Percentiles rank a stretch among this genome's conserved stretches.
Evolutionary conservation across 2,329 filamentous ascomycete species (phyloP).

Genomic region (Huntiella omanensis): DNA sequence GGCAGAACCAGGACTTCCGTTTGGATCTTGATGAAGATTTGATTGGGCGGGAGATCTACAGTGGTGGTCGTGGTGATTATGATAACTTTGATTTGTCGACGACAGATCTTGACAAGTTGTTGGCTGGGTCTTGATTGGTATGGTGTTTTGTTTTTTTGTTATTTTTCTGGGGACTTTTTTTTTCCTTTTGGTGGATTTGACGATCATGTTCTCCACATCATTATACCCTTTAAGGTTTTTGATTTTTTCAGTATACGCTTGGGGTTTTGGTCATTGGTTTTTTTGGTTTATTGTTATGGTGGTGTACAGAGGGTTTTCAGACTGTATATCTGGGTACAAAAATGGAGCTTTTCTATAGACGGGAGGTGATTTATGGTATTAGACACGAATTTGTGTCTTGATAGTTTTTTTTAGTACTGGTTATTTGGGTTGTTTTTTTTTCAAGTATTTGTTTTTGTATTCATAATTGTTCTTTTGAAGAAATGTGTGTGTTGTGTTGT

Average conservation of each 20-base stretch:
- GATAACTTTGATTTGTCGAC: neutral
- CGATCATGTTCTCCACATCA: neutral
- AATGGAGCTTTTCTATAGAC: too few species aligned
- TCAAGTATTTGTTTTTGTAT: neutral
- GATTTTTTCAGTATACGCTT: slow-evolving; percentile 1
- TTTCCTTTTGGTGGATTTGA: neutral
- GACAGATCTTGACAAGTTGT: neutral
- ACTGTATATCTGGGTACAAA: too few species aligned
- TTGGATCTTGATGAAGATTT: neutral
- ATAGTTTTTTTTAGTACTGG: slow-evolving; percentile 1
- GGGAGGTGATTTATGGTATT: too few species aligned
- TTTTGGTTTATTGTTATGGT: neutral
- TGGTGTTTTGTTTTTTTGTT: neutral
- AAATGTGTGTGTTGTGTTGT: neutral
- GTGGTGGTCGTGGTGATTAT: slow-evolving; percentile 1
- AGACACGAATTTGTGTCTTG: neutral
- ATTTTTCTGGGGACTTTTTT: slow-evolving; percentile 1
- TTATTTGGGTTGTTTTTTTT: neutral
- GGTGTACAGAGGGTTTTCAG: neutral
- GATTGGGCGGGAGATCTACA: slow-evolving; percentile 2
- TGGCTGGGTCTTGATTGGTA: too few species aligned
- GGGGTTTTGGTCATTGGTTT: neutral
- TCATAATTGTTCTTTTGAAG: neutral
- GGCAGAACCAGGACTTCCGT: neutral
- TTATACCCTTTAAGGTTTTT: neutral